phyloP scores from a whole-genome alignment of 148 eudicot genomes.

The Rhododendron henanense region DNA sequence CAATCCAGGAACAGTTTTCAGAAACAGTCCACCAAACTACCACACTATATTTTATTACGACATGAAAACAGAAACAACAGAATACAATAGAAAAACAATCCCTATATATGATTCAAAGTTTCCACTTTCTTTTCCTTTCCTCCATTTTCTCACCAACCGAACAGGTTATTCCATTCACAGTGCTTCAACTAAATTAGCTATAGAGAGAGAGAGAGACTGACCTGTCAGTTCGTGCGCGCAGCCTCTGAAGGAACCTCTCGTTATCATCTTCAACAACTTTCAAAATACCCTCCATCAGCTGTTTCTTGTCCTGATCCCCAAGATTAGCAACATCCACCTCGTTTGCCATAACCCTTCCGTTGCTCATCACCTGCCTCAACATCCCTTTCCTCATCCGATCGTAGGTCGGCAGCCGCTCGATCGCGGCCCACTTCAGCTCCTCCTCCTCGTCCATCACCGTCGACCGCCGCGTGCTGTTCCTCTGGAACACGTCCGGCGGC shows the following conservation, averaged over 20 bases:
- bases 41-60: no score
- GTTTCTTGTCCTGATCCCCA: slow-evolving; percentile 19
- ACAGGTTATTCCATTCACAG: not conserved
- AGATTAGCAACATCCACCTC: slow-evolving; percentile 25
- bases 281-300: slow-evolving; percentile 23
- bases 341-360: slow-evolving; percentile 16
- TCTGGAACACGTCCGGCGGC: slow-evolving; percentile 22
- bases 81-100: no score
- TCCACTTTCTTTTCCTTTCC: not conserved
- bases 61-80: no score
- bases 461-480: slow-evolving; percentile 11
- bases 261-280: slow-evolving; percentile 30
- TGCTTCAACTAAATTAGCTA: not conserved
- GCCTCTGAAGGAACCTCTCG: slow-evolving; percentile 27
- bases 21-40: not conserved
- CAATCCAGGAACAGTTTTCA: not conserved
- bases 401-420: slow-evolving; percentile 27
- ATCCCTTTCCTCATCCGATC: slow-evolving; percentile 22
- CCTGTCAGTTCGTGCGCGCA: slow-evolving; percentile 27
- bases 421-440: slow-evolving; percentile 25
- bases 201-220: not conserved
- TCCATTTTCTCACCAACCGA: not conserved
- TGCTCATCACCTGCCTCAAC: slow-evolving; percentile 12
- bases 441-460: slow-evolving; percentile 23
- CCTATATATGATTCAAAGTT: not conserved